Percentiles rank a stretch among this genome's conserved stretches.
These are phyloP conservation scores for Turnera subulata DNA, from an alignment of 345 rosid genomes.

Conservation along the genomic window DNA sequence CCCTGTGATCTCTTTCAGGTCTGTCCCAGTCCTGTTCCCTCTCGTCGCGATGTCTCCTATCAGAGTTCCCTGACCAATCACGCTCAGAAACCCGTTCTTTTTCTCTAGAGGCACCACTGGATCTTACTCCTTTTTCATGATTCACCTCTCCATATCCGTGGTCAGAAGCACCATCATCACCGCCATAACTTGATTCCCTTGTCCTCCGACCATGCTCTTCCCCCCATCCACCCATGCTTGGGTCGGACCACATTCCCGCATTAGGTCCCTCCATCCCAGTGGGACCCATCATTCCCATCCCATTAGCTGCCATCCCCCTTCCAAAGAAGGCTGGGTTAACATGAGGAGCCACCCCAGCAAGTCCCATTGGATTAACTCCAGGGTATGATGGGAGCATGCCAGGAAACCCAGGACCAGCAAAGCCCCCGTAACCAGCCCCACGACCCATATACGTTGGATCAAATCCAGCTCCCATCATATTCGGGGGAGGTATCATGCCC, in stretches of 20 bases:
- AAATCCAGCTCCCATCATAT: constrained; percentile 77
- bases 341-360: constrained; percentile 87
- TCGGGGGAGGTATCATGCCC: constrained; percentile 74
- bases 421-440: constrained; percentile 73
- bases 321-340: constrained; percentile 83
- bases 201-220: constrained; percentile 50
- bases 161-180: constrained; percentile 84
- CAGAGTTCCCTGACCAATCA: constrained; percentile 66
- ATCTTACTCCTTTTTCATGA: constrained; percentile 62
- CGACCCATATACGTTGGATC: constrained; percentile 80
- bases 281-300: constrained; percentile 59
- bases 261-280: constrained; percentile 71
- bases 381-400: constrained; percentile 78
- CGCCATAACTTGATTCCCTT: constrained; percentile 69
- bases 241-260: constrained; percentile 67
- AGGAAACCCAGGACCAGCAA: constrained; percentile 68
- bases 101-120: constrained; percentile 47
- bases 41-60: constrained; percentile 58
- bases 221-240: constrained; percentile 71
- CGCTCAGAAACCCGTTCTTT: constrained; percentile 64
- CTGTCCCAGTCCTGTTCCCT: constrained; percentile 52
- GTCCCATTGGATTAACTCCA: constrained; percentile 68
- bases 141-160: constrained; percentile 74
- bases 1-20: constrained; percentile 51
- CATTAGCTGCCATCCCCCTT: constrained; percentile 61